Evolutionary conservation across 2,329 filamentous ascomycete species (phyloP).

Genomic region (Fusarium udum): DNA sequence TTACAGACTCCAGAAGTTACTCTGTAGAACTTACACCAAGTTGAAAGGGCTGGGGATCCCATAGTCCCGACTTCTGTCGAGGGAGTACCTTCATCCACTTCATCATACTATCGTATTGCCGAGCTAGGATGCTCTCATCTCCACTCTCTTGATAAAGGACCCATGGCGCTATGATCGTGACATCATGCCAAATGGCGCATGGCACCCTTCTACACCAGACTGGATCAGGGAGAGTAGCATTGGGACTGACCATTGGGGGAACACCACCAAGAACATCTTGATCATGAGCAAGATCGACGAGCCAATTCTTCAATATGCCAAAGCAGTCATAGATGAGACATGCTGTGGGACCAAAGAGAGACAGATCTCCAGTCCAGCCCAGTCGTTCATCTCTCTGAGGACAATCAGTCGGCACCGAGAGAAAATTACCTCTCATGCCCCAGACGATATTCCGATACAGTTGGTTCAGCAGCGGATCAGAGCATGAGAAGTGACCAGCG

Average conservation of each 20-base stretch:
- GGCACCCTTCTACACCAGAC: conserved; percentile 25
- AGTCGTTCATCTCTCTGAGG: conserved; percentile 64
- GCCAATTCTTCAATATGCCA: conserved; percentile 55
- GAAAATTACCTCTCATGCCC: conserved; percentile 67
- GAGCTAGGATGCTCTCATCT: conserved; percentile 48
- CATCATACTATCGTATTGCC: conserved; percentile 52
- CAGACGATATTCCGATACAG: conserved; percentile 63
- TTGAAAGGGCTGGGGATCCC: neutral
- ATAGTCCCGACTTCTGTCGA: neutral
- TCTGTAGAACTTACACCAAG: neutral
- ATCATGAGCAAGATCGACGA: conserved; percentile 18
- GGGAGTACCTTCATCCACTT: conserved; percentile 47
- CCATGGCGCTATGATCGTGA: conserved; percentile 51
- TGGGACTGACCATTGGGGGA: conserved; percentile 20
- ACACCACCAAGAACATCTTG: conserved; percentile 14
- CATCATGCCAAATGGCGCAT: conserved; percentile 54
- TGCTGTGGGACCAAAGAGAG: conserved; percentile 59
- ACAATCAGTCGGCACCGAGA: conserved; percentile 65
- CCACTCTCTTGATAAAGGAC: conserved; percentile 50
- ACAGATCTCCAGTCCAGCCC: conserved; percentile 61
- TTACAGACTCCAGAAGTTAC: neutral
- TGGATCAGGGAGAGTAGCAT: conserved; percentile 3
- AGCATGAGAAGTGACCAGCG: conserved; percentile 61
- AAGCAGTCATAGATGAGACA: conserved; percentile 62
- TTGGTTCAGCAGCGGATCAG: conserved; percentile 61